These are phyloP conservation scores for Toxicodendron radicans DNA, from an alignment of 345 rosid genomes.

Conservation along the genomic window DNA sequence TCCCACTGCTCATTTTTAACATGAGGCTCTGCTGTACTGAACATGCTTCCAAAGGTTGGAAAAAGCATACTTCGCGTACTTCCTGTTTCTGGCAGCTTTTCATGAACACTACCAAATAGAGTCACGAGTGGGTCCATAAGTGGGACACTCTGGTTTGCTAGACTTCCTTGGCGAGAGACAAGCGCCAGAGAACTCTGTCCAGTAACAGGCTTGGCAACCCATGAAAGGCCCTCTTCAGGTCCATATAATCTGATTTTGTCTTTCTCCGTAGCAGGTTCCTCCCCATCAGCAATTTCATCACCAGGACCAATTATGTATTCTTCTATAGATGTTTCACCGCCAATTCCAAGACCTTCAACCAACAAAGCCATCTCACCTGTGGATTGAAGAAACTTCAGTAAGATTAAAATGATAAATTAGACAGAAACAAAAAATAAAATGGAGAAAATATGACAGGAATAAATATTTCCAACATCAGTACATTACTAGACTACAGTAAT, in stretches of 20 bases:
- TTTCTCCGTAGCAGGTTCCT: constrained; percentile 53
- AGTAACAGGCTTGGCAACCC: constrained; percentile 82
- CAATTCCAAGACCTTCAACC: constrained; percentile 90
- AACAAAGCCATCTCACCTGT: constrained; percentile 98
- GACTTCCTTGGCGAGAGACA: constrained; percentile 84
- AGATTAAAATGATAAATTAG: constrained; percentile 2
- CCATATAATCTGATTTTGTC: constrained; percentile 73
- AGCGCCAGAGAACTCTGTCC: constrained; percentile 72
- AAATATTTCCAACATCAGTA: background rate
- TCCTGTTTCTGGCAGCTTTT: constrained; percentile 78
- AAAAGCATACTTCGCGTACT: constrained; percentile 73
- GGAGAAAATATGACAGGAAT: background rate
- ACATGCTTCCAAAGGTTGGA: constrained; percentile 89
- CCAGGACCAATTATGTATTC: constrained; percentile 82
- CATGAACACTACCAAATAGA: constrained; percentile 89
- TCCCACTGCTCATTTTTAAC: constrained; percentile 77
- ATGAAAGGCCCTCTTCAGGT: constrained; percentile 80
- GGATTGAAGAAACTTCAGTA: constrained; percentile 26
- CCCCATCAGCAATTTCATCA: constrained; percentile 58
- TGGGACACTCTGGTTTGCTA: constrained; percentile 59
- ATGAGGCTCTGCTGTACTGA: constrained; percentile 65
- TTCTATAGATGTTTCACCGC: constrained; percentile 87
- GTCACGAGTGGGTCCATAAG: constrained; percentile 94
- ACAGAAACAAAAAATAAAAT: constrained; percentile 6
- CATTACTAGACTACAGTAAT: background rate